These are phyloP conservation scores for Annulohypoxylon truncatum DNA, from an alignment of 2,329 filamentous ascomycete genomes.

Conservation along the genomic window DNA sequence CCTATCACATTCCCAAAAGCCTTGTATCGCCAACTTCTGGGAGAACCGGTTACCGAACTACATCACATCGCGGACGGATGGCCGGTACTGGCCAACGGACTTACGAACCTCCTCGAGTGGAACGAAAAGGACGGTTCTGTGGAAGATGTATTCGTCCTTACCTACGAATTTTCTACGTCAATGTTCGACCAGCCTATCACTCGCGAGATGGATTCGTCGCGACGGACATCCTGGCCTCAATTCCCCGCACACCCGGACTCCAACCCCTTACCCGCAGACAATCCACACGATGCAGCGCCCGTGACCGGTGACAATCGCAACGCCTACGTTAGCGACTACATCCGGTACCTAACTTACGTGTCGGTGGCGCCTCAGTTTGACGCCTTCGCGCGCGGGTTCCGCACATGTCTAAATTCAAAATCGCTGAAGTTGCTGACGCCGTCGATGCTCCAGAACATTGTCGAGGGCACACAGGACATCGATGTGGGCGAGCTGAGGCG, in stretches of 20 bases:
- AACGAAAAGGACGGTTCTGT: constrained; percentile 78
- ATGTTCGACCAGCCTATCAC: constrained; percentile 68
- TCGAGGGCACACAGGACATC: constrained; percentile 87
- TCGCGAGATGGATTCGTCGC: constrained; percentile 63
- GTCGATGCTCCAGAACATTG: constrained; percentile 76
- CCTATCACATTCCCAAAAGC: constrained; percentile 89
- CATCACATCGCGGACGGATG: constrained; percentile 88
- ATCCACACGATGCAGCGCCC: constrained; percentile 70
- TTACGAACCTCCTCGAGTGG: constrained; percentile 81
- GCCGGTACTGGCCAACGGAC: constrained; percentile 81
- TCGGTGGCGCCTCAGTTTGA: constrained; percentile 81
- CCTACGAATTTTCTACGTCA: constrained; percentile 83
- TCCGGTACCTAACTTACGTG: constrained; percentile 81
- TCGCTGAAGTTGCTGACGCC: constrained; percentile 79
- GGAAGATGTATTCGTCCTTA: constrained; percentile 83
- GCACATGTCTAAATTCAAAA: constrained; percentile 75
- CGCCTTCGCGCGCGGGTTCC: constrained; percentile 86
- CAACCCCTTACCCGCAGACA: constrained; percentile 50
- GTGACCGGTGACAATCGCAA: constrained; percentile 85
- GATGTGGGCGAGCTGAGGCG: constrained; percentile 78
- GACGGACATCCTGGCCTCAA: constrained; percentile 65
- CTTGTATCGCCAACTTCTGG: constrained; percentile 84
- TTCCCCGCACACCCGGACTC: constrained; percentile 51
- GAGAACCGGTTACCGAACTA: constrained; percentile 73
- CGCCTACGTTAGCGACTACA: constrained; percentile 85